Percentiles rank a stretch among this genome's conserved stretches.
Evolutionary conservation across 2,329 filamentous ascomycete species (phyloP).

Genomic region (Botrytis tulipae): DNA sequence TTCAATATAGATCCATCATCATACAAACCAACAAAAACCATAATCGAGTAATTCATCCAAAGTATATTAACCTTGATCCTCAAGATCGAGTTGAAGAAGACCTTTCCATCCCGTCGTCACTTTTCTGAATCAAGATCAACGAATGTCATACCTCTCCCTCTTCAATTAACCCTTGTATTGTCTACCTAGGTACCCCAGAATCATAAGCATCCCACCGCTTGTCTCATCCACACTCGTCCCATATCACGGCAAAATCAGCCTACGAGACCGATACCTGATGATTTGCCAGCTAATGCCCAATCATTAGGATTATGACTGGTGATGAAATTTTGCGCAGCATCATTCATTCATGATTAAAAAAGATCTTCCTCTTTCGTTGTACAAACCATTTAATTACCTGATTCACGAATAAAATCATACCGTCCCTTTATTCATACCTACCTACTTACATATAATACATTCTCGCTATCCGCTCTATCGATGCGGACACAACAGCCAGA

Average conservation of each 20-base stretch:
- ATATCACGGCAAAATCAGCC: conserved; percentile 18
- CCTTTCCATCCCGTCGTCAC: background rate
- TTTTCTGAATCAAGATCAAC: background rate
- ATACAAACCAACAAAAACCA: background rate
- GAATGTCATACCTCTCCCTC: background rate
- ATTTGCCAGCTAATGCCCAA: conserved; percentile 22
- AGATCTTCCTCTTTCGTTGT: background rate
- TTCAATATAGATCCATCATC: background rate
- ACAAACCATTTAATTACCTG: background rate
- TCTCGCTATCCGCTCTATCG: conserved; percentile 4
- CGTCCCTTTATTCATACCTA: background rate
- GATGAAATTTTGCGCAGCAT: conserved; percentile 17
- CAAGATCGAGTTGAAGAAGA: conserved; percentile 1
- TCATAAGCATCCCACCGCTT: background rate
- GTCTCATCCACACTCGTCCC: background rate
- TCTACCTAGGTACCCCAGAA: conserved; percentile 1
- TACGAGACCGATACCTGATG: conserved; percentile 10
- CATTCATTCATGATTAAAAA: background rate
- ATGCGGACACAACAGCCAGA: conserved; percentile 12
- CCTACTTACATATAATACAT: background rate
- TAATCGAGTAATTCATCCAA: background rate
- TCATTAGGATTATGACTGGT: conserved; percentile 14
- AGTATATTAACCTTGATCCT: background rate
- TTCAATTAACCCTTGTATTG: background rate
- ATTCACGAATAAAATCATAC: conserved; percentile 7